Conservation (phyloP, 495 filamentous ascomycete genomes). For the Podospora australis region DNA sequence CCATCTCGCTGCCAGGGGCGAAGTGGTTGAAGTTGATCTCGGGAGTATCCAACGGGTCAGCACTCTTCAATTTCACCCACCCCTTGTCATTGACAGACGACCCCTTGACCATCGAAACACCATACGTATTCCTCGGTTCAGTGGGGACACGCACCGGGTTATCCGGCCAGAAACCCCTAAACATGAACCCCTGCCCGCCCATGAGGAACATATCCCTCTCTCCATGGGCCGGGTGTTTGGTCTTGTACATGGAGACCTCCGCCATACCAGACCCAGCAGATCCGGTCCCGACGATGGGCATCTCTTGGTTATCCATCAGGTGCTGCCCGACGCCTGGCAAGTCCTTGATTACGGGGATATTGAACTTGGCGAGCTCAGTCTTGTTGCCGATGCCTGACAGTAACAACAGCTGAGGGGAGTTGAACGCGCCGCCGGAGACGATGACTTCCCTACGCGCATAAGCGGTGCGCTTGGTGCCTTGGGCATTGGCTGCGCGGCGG, state of each 20-base stretch:
- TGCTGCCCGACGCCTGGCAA: constrained; percentile 54
- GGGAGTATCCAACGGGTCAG: constrained; percentile 29
- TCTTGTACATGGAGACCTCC: constrained; percentile 30
- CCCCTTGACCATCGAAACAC: constrained; percentile 34
- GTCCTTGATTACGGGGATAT: constrained; percentile 44
- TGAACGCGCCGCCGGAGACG: constrained; percentile 34
- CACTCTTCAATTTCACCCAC: constrained; percentile 27
- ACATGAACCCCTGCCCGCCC: constrained; percentile 32
- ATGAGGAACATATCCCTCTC: constrained; percentile 36
- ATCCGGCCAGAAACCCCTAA: constrained; percentile 35
- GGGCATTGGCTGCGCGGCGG: constrained; percentile 18
- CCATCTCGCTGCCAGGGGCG: constrained; percentile 21
- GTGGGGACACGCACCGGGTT: constrained; percentile 23
- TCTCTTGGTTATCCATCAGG: constrained; percentile 59
- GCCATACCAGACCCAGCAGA: constrained; percentile 20
- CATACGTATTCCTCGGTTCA: constrained; percentile 24
- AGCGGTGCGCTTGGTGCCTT: constrained; percentile 13
- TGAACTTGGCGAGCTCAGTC: constrained; percentile 1
- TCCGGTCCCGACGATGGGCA: constrained; percentile 31
- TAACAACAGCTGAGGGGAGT: constrained; percentile 44
- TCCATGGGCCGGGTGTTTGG: constrained; percentile 28
- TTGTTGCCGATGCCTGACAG: constrained; percentile 27
- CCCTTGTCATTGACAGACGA: constrained; percentile 27
- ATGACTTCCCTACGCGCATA: constrained; percentile 34
- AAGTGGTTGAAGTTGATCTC: constrained; percentile 37